These are phyloP conservation scores for Kwoniella sp. DNA, from an alignment of 768 basidiomycete species.

Conservation along the genomic window DNA sequence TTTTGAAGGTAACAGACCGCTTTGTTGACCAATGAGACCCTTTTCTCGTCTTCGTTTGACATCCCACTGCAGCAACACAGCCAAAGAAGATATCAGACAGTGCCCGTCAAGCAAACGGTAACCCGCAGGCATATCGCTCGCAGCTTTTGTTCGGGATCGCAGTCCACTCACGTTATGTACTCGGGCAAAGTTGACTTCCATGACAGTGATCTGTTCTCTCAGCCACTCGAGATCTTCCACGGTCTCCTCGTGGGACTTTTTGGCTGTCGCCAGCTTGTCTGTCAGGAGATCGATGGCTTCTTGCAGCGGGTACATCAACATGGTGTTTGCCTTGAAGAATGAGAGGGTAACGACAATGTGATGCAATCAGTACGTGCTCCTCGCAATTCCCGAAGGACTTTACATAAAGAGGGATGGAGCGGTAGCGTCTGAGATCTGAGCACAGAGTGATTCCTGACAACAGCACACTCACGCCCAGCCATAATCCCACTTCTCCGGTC, in stretches of 20 bases:
- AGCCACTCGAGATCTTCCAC: constrained; percentile 89
- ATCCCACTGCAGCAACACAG: constrained; percentile 34
- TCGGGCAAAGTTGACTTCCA: constrained; percentile 93
- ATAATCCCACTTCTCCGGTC: constrained; percentile 85
- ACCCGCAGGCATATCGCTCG: too few relatives aligned
- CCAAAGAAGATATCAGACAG: not conserved
- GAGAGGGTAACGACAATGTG: constrained; percentile 1
- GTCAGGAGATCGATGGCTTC: constrained; percentile 74
- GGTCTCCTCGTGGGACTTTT: constrained; percentile 67
- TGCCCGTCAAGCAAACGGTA: too few relatives aligned
- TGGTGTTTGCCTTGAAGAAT: constrained; percentile 80
- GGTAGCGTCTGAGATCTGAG: too few relatives aligned
- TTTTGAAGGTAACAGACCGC: constrained; percentile 22
- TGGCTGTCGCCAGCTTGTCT: constrained; percentile 73
- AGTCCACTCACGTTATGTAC: constrained; percentile 81
- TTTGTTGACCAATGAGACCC: constrained; percentile 22
- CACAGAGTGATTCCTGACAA: too few relatives aligned
- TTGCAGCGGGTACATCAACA: constrained; percentile 88
- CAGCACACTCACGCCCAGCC: constrained; percentile 78
- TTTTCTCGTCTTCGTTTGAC: constrained; percentile 36
- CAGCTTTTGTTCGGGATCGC: not conserved
- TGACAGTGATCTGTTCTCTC: constrained; percentile 90
- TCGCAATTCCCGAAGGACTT: not conserved
- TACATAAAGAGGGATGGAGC: too few relatives aligned
- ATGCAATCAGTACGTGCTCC: not conserved